Base-by-base conservation (phyloP, 768 basidiomycete genomes). In the Suillus fuscotomentosus region DNA sequence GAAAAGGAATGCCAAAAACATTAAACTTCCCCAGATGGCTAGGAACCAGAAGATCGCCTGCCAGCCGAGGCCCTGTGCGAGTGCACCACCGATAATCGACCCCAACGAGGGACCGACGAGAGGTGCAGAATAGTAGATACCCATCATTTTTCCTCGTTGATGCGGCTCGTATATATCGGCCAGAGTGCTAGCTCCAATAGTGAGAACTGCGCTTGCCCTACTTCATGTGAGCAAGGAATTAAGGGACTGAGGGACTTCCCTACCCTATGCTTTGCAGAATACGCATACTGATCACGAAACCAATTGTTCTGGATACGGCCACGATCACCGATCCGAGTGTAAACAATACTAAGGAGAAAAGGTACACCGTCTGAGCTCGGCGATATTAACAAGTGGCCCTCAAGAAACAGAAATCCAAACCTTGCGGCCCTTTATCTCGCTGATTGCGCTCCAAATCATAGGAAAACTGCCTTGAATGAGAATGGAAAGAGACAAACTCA, bases 401-500 rank as follows among this genome's bases (percentile, higher is more conserved):
- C 17, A 20, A 7, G 8, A 41, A 31, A 9, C n/a, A 42, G 2
- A 5, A 43, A 38, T 3, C 70, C 80, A 38, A 65, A 87, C 88
- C 76, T 87, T 93, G 60, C 92, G 79, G 7, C 92, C 92, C 68
- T 86, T 87, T 43, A 43, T 43, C 42, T 43, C 42, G 42, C 42
- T 20, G 3, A 43, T 43, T 17, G 42, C 17, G 20, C 73, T 75
- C 73, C 75, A 75, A 27, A 88, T 0, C 4, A 76, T 3, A 5
- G 73, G 64, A 20, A 86, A 70, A 15, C 78, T 72, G 1, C 92
- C 92, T 74, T 94, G 92, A 3, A 88, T 67, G 3, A 89, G 78
- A 61, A 92, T 89, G 73, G 88, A 94, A 17, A 92, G 65, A 0
- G 91, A 88, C 20, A 93, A 75, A 66, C 83, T 88, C 71, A 86